Evolutionary conservation across 2,329 filamentous ascomycete genomes (phyloP).

Genomic region (Rachicladosporium sp.): DNA sequence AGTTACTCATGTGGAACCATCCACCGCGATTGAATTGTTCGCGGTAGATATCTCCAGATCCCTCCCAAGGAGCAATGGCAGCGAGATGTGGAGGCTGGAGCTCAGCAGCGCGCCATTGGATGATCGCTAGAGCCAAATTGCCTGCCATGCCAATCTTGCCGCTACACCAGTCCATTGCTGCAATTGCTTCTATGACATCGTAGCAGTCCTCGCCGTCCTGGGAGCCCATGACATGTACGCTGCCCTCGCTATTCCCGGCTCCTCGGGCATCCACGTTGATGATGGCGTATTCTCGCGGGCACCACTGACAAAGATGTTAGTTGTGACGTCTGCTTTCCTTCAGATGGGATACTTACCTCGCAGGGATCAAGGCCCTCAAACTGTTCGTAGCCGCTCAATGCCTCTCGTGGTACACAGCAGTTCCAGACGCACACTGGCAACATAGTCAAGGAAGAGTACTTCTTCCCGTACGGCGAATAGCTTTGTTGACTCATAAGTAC

Average conservation of each 20-base stretch:
- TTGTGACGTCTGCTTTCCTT: too few species aligned
- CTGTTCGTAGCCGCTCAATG: conserved; percentile 22
- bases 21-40: conserved; percentile 36
- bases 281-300: conserved; percentile 21
- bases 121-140: conserved; percentile 10
- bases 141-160: conserved; percentile 29
- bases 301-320: conserved; percentile 9
- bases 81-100: conserved; percentile 3
- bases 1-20: conserved; percentile 27
- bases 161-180: conserved; percentile 29
- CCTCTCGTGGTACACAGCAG: conserved; percentile 23
- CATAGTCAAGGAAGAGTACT: conserved; percentile 28
- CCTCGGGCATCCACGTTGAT: conserved; percentile 23
- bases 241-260: conserved; percentile 22
- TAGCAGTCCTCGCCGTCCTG: conserved; percentile 31
- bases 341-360: too few species aligned
- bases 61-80: conserved; percentile 4
- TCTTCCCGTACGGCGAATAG: conserved; percentile 37
- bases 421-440: conserved; percentile 28
- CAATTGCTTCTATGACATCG: conserved; percentile 28
- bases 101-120: conserved; percentile 16
- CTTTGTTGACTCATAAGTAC: too few species aligned
- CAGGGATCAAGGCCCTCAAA: conserved; percentile 29
- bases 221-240: conserved; percentile 23
- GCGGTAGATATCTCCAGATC: conserved; percentile 13